Percentiles rank a stretch among this genome's conserved stretches.
These are phyloP conservation scores for Aaosphaeria arxii DNA, from an alignment of 2,329 filamentous ascomycete genomes.

Conservation along the genomic window DNA sequence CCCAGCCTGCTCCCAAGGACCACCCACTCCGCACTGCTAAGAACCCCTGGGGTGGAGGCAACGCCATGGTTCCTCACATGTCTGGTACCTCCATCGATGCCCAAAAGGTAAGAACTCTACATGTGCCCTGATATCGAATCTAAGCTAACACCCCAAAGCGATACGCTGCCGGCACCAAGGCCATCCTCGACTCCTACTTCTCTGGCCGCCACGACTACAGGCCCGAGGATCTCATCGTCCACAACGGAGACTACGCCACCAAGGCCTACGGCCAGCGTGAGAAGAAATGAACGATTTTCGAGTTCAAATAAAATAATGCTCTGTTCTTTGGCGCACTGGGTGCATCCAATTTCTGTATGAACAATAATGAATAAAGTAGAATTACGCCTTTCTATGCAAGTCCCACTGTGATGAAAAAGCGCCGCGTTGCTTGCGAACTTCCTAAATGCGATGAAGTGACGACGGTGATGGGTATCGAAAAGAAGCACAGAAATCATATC, in stretches of 20 bases:
- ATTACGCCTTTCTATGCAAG: too few species aligned
- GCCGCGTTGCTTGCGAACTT: too few species aligned
- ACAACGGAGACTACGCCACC: slow-evolving; percentile 88
- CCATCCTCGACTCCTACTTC: slow-evolving; percentile 89
- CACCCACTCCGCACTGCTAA: slow-evolving; percentile 89
- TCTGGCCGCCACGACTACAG: slow-evolving; percentile 83
- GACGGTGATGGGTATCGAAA: too few species aligned
- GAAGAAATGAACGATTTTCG: slow-evolving; percentile 37
- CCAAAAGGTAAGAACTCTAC: slow-evolving; percentile 60
- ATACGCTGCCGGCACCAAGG: slow-evolving; percentile 84
- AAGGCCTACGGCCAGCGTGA: slow-evolving; percentile 82
- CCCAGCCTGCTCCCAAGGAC: slow-evolving; percentile 90
- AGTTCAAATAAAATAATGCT: background rate
- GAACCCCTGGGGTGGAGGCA: slow-evolving; percentile 94
- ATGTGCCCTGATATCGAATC: background rate
- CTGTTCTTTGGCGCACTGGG: background rate
- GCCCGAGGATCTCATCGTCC: slow-evolving; percentile 85
- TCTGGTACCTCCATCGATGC: slow-evolving; percentile 98
- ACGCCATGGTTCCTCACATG: slow-evolving; percentile 99
- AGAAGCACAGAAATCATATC: too few species aligned
- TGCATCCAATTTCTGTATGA: background rate
- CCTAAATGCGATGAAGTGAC: too few species aligned
- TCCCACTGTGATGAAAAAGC: too few species aligned
- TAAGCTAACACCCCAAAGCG: slow-evolving; percentile 15
- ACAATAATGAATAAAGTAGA: background rate